Conservation (phyloP, 345 rosid genomes). For the Gossypium rotundifolium region DNA sequence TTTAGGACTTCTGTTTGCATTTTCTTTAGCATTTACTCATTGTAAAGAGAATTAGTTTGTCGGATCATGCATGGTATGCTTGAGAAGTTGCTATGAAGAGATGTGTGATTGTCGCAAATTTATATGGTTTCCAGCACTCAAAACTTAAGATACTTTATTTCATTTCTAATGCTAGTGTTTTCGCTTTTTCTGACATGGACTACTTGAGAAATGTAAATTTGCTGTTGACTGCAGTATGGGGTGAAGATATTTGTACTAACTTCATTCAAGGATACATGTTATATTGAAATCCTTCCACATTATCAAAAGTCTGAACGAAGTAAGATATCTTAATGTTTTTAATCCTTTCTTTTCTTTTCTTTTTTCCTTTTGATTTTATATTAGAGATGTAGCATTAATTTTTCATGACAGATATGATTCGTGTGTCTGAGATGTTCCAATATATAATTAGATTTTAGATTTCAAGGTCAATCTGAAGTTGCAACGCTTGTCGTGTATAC, state of each 20-base stretch:
- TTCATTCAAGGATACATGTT: constrained; percentile 88
- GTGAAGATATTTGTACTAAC: constrained; percentile 78
- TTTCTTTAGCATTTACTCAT: background rate
- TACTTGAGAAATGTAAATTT: background rate
- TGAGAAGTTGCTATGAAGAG: background rate
- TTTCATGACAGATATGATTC: no score
- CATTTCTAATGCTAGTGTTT: background rate
- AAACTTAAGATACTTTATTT: background rate
- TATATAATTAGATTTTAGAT: no score
- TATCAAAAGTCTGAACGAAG: constrained; percentile 59
- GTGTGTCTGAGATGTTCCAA: no score
- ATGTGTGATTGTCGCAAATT: background rate
- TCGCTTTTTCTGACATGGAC: background rate
- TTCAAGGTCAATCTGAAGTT: no score
- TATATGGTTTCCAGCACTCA: background rate
- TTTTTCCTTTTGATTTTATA: background rate
- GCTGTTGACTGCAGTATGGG: constrained; percentile 58
- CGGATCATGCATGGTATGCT: background rate
- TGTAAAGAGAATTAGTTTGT: background rate
- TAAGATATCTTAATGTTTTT: constrained; percentile 23
- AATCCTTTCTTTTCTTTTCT: background rate
- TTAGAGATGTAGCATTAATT: background rate
- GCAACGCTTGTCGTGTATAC: no score
- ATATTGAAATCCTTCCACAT: constrained; percentile 75
- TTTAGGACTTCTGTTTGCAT: background rate